Base-by-base conservation (phyloP, 2,329 filamentous ascomycete genomes). In the Sclerotinia glacialis region DNA sequence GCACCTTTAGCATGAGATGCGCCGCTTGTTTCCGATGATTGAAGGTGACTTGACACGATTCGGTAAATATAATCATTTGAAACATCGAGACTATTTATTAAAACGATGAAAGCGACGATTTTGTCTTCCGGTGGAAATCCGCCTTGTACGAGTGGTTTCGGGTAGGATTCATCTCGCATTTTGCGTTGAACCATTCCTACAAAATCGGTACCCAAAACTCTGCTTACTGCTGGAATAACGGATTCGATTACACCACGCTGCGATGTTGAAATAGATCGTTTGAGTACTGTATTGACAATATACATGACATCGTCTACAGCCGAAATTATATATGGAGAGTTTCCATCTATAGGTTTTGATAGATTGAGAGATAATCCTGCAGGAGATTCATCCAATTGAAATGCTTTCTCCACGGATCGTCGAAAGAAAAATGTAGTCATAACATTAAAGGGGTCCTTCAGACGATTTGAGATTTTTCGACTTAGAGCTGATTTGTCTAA, bases 221-320 rank as follows among this genome's bases (percentile, higher is more conserved):
- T 86, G 23, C 89, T 86, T 6, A 98, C 82, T 0, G 88, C 90
- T 2, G 93, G 90, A 34, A 97, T 80, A 8, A 96, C 90, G 66
- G 86, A 91, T 52, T 86, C 86, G 28, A 96, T 85, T 4, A 97
- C 88, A 23, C 89, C 84, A 71, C 88, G 83, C 76, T 97, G 93
- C 2, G 91, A 92, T 0, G 96, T 98, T 0, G 91, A 89, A 28
- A 98, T 82, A 0, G 92, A 91, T 71, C 94, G 89, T 70, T 96
- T 90, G 9, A 98, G 83, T 44, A 98, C 90, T 61, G 94, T 89
- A 76, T 96, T 96, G 76, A 97, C 91, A 73, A 99, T 97, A 79
- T 98, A 99, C 94, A 99, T 98, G 75, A 98, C 93, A 79, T 97
- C 95, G 80, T 99, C 95, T 11, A 99, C 93, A 0, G 94, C 93